These are phyloP conservation scores for Coniferiporia weirii DNA, from an alignment of 1,284 basidiomycete genomes.

Conservation along the genomic window DNA sequence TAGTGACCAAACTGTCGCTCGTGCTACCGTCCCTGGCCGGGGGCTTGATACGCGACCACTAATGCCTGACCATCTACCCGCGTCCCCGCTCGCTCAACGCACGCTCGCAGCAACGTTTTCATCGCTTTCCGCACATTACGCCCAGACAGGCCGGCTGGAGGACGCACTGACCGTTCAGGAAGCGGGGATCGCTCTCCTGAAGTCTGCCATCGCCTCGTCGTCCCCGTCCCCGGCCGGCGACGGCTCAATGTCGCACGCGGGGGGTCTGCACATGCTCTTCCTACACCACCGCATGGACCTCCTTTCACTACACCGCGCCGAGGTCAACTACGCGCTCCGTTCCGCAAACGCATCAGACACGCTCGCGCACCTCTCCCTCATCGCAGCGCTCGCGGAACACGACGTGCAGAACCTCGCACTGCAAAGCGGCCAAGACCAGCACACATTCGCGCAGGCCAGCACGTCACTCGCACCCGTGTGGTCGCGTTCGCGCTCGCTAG, in stretches of 20 bases:
- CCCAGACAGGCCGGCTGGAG: constrained; percentile 57
- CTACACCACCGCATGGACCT: constrained; percentile 70
- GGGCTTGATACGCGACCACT: background rate
- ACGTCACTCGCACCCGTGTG: constrained; percentile 41
- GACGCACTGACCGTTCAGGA: constrained; percentile 68
- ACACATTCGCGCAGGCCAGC: constrained; percentile 33
- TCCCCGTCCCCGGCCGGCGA: background rate
- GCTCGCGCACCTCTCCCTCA: constrained; percentile 30
- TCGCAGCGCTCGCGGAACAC: constrained; percentile 62
- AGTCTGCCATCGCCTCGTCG: constrained; percentile 36
- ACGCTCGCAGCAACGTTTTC: constrained; percentile 61
- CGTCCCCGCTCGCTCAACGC: constrained; percentile 64
- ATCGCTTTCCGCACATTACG: constrained; percentile 68
- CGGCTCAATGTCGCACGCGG: constrained; percentile 35
- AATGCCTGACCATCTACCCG: constrained; percentile 41
- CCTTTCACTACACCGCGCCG: constrained; percentile 69
- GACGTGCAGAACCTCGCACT: constrained; percentile 42
- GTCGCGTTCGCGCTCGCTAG: constrained; percentile 40
- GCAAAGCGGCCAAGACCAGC: constrained; percentile 34
- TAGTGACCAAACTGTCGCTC: background rate
- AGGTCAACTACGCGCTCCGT: constrained; percentile 61
- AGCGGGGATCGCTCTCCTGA: constrained; percentile 61
- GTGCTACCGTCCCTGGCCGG: constrained; percentile 4
- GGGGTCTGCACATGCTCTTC: constrained; percentile 61
- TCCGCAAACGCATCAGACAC: constrained; percentile 30